Evolutionary conservation across 257 asterid species (phyloP).

Genomic region (Solanum commersonii): DNA sequence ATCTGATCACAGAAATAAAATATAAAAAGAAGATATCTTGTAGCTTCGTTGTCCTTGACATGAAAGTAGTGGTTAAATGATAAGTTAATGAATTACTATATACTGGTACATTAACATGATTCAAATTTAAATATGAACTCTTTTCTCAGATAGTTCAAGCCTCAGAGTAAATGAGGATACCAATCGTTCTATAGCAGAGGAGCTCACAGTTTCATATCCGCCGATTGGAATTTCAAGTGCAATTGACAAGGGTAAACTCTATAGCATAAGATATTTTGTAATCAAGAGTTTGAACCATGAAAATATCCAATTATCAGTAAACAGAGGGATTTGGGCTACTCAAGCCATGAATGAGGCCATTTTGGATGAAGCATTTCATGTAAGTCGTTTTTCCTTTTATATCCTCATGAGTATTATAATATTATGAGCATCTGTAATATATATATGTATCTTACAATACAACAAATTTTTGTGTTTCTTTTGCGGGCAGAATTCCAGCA

Average conservation of each 20-base stretch:
- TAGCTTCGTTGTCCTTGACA: neutral
- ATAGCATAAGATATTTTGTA: constrained; percentile 65
- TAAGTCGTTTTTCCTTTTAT: constrained; percentile 30
- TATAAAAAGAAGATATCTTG: neutral
- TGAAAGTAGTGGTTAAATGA: neutral
- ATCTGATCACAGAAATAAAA: neutral
- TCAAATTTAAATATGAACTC: constrained; percentile 8
- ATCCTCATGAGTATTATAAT: neutral
- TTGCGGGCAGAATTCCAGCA: constrained; percentile 68
- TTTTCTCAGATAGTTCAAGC: constrained; percentile 39
- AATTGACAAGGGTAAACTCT: constrained; percentile 33
- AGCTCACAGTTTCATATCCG: constrained; percentile 28
- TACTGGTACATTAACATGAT: neutral
- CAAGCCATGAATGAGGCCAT: constrained; percentile 96
- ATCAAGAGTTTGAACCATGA: constrained; percentile 93
- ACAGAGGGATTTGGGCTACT: constrained; percentile 95
- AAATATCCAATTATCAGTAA: constrained; percentile 69
- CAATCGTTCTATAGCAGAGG: constrained; percentile 43
- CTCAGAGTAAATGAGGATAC: constrained; percentile 39
- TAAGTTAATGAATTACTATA: neutral
- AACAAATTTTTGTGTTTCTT: neutral
- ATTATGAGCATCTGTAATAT: neutral
- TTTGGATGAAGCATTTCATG: constrained; percentile 93
- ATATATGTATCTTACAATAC: neutral
- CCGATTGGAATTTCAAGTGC: constrained; percentile 40